Conservation (phyloP, 352 stramenopile genomes). For the Pythium plurisporium region DNA sequence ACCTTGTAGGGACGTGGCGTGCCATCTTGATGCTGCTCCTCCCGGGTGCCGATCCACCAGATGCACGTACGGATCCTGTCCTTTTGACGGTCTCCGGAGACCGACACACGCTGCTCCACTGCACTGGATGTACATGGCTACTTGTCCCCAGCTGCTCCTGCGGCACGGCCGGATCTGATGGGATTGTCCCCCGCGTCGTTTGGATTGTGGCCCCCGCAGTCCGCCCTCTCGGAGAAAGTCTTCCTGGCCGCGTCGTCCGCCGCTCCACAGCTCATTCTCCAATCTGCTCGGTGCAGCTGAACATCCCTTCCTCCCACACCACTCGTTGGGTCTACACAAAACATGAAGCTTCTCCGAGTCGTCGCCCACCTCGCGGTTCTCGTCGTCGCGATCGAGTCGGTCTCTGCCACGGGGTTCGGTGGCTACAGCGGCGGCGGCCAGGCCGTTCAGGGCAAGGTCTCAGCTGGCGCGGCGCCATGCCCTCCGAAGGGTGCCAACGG, state of each 20-base stretch:
- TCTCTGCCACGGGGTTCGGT: conserved; percentile 1
- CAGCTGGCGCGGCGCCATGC: not conserved
- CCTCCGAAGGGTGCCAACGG: too few species aligned
- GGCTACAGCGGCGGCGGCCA: not conserved
- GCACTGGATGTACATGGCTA: not conserved
- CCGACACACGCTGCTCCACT: not conserved
- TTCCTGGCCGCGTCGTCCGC: too few species aligned
- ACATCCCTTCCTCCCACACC: not conserved
- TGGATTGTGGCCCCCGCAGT: not conserved
- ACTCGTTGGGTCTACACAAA: not conserved
- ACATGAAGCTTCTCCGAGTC: conserved; percentile 2
- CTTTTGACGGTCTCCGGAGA: not conserved
- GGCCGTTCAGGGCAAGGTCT: not conserved
- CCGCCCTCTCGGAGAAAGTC: not conserved
- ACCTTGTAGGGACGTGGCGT: not conserved
- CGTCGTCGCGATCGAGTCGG: conserved; percentile 1
- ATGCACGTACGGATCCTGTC: not conserved
- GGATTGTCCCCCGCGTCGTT: not conserved
- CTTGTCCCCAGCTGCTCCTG: not conserved
- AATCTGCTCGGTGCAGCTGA: not conserved
- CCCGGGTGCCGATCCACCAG: not conserved
- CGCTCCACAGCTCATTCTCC: not conserved
- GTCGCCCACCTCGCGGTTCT: conserved; percentile 3
- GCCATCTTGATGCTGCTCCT: too few species aligned
- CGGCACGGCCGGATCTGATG: not conserved